Base-by-base conservation (phyloP, 202 grass and related monocot genomes). In the Brachypodium distachyon region DNA sequence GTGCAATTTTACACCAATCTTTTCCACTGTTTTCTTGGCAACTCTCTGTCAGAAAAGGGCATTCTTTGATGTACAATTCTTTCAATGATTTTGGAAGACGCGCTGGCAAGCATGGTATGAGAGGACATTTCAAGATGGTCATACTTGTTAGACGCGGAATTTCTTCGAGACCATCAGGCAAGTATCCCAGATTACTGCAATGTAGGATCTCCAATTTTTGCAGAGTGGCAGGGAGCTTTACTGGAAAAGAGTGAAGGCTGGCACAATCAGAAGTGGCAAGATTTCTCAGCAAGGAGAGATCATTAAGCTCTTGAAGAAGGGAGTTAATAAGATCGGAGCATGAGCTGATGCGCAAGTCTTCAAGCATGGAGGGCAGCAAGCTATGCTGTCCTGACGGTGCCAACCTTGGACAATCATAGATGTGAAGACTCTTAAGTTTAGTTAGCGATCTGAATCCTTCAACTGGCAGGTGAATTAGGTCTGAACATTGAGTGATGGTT, bases 1-100 rank as follows among this genome's bases (percentile, higher is more conserved):
- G 88, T 57, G 72, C 57, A 42, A 91, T 86, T 49, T 89, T 91
- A 33, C 23, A 44, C 79, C 79, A 88, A 83, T 91, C 83, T 52
- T 61, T 40, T 46, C 72, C 85, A 57, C 49, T 16, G 2, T 28
- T 65, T 61, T 70, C 70, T 18, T 87, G 85, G 43, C 86, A 96
- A 57, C 75, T 71, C 4, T 78, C 16, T 9, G 25, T 72, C 29
- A 92, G 44, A 60, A 72, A 50, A 9, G 84, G 84, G 48, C 87
- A 96, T 76, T 87, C 82, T 82, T 44, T 84, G 47, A 92, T 84
- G 37, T 84, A 75, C 40, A 92, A 19, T 28, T 92, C 93, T 75
- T 84, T 84, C 40, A 92, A 11, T 32, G 46, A 76, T 51, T 44
- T 36, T 66, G 93, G 85, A 34, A 96, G 79, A 49, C 76, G 39